Conservation (phyloP, 768 basidiomycete species). For the Mycena alexandri region DNA sequence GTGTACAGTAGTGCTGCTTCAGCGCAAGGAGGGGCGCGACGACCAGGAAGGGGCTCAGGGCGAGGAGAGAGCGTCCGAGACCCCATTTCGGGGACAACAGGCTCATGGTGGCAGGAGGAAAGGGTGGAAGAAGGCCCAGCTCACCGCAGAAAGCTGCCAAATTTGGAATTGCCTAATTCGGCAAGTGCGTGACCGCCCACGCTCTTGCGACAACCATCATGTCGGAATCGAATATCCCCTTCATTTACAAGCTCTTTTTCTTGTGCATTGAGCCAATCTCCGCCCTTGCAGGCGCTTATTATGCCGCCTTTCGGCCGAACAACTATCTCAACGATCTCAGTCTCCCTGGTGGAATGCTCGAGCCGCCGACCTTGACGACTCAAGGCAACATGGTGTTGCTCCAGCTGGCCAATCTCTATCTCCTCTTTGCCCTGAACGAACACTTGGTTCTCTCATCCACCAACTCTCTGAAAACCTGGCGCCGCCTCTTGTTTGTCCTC, state of each 20-base stretch:
- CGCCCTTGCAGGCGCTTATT: constrained; percentile 62
- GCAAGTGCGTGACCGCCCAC: too few relatives aligned
- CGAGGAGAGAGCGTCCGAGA: constrained; percentile 67
- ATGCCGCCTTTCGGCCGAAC: constrained; percentile 55
- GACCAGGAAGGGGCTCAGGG: constrained; percentile 67
- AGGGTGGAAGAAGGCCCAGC: neutral
- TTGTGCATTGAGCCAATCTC: constrained; percentile 66
- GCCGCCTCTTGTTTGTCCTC: constrained; percentile 55
- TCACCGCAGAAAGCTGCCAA: constrained; percentile 4
- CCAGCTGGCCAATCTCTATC: constrained; percentile 64
- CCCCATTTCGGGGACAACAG: constrained; percentile 60
- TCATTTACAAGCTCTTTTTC: constrained; percentile 61
- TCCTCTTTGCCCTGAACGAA: constrained; percentile 65
- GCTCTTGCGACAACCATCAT: neutral
- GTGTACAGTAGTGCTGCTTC: constrained; percentile 63
- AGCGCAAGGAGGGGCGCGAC: constrained; percentile 61
- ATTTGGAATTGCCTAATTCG: neutral
- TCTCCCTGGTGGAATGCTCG: constrained; percentile 10
- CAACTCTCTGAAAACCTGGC: constrained; percentile 55
- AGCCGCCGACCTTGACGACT: constrained; percentile 39
- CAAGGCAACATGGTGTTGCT: constrained; percentile 57
- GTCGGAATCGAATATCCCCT: constrained; percentile 24
- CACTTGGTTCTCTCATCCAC: constrained; percentile 62
- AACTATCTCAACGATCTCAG: constrained; percentile 56
- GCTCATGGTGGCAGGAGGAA: constrained; percentile 33